Base-by-base conservation (phyloP, 805 yeast genomes). In the Diddensiella santjacobensis region DNA sequence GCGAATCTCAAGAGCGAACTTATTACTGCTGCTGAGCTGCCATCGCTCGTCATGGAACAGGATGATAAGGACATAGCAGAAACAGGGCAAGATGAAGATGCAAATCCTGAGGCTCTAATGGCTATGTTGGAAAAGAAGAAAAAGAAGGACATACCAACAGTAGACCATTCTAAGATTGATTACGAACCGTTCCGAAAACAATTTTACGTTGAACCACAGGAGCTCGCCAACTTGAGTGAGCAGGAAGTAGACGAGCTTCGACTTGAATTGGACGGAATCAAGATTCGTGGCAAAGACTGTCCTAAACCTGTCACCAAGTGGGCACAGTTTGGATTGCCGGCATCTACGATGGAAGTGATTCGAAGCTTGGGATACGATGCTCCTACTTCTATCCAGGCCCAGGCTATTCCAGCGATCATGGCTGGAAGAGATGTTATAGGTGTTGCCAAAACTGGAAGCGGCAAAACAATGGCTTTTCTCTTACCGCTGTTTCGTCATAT, bases 391-490 rank as follows among this genome's bases (percentile, higher is more conserved):
- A 88, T 93, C 47, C 99, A 93, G 64, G 74, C 89, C 0, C 96
- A 89, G 59, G 89, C 96, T 0, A 72, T 90, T 19, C 98, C 99
- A 0, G 84, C 89, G 0, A 80, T 89, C 18, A 86, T 91, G 95
- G 72, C 83, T 1, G 98, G 98, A 0, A 67, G 84, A 42, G 98
- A 93, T 67, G 79, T 91, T 4, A 84, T 93, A 41, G 97, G 96
- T 3, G 84, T 93, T 18, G 98, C 99, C 0, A 88, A 89, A 55
- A 93, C 99, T 0, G 99, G 99, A 0, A 87, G 96, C 0, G 99
- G 99, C 2, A 93, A 93, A 62, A 93, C 99, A 0, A 73, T 91
- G 57, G 85, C 96, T 1, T 93, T 87, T 66, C 70, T 89, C 5
- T 62, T 93, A 4, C 97, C 99, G 0, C 66, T 93, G 68, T 71